phyloP scores from a whole-genome alignment of 768 basidiomycete genomes.

The Favolaschia claudopus region DNA sequence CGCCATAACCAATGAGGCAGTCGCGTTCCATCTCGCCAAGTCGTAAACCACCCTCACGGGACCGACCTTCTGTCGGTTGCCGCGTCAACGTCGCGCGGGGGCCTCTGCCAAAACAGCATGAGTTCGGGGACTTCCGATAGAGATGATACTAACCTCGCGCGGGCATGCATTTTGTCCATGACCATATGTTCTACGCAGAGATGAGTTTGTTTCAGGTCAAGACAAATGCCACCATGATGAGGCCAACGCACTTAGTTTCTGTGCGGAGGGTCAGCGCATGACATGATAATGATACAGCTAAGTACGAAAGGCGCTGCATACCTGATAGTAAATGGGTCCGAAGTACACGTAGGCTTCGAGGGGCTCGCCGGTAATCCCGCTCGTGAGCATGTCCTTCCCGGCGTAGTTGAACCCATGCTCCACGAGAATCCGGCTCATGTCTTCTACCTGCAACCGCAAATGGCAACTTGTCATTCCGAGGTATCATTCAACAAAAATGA shows the following conservation, averaged over 20 bases:
- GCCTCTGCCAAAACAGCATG: constrained; percentile 59
- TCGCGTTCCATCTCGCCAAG: constrained; percentile 99
- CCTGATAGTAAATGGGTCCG: constrained; percentile 98
- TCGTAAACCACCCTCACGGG: constrained; percentile 95
- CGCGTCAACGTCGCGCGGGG: constrained; percentile 96
- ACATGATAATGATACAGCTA: constrained; percentile 14
- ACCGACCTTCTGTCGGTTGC: constrained; percentile 98
- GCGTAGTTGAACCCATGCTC: constrained; percentile 96
- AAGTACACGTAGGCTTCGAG: constrained; percentile 98
- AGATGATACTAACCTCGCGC: constrained; percentile 73
- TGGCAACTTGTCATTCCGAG: background rate
- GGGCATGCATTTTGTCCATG: constrained; percentile 99
- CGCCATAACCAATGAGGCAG: constrained; percentile 98
- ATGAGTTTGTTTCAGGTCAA: constrained; percentile 4
- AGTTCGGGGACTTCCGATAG: constrained; percentile 14
- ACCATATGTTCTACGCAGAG: constrained; percentile 88
- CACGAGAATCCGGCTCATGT: constrained; percentile 96
- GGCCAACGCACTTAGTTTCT: constrained; percentile 91
- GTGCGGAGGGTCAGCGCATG: constrained; percentile 26
- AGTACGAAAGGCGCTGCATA: constrained; percentile 34
- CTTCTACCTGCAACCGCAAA: constrained; percentile 72
- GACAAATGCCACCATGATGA: background rate
- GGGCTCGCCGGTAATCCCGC: constrained; percentile 96
- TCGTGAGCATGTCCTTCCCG: constrained; percentile 99
- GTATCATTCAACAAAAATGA: background rate